Evolutionary conservation across 768 basidiomycete species (phyloP).

Genomic region (Cystofilobasidium capitatum): DNA sequence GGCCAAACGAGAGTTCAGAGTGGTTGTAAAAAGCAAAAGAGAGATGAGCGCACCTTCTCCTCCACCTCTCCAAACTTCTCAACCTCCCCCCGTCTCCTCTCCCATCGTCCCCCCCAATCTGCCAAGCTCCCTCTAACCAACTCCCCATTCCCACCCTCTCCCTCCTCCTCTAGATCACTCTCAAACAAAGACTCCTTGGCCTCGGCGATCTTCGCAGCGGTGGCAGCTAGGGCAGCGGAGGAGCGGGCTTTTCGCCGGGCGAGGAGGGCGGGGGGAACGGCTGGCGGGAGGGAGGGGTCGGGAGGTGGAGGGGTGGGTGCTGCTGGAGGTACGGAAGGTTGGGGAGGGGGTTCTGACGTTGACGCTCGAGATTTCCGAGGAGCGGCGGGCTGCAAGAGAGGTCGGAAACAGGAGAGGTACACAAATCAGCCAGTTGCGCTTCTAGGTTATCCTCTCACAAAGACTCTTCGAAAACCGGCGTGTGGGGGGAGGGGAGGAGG

Average conservation of each 20-base stretch:
- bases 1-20: neutral
- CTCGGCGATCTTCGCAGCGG: too few species aligned
- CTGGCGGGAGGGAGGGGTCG: neutral
- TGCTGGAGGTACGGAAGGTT: neutral
- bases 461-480: too few species aligned
- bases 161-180: neutral
- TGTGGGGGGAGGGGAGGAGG: too few species aligned
- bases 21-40: neutral
- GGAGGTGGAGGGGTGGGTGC: neutral
- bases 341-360: neutral
- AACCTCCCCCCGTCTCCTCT: neutral
- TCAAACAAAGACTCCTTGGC: too few species aligned
- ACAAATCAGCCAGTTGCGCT: too few species aligned
- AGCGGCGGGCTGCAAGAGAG: neutral
- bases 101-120: neutral
- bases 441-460: too few species aligned
- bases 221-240: too few species aligned
- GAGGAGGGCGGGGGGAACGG: neutral
- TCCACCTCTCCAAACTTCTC: neutral
- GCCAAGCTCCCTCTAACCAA: neutral
- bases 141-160: neutral
- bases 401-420: too few species aligned
- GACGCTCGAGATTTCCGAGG: neutral
- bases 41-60: neutral
- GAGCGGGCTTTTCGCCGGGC: neutral